These are phyloP conservation scores for Paspalum vaginatum DNA, from an alignment of 176 grass and related monocot species.

Conservation along the genomic window DNA sequence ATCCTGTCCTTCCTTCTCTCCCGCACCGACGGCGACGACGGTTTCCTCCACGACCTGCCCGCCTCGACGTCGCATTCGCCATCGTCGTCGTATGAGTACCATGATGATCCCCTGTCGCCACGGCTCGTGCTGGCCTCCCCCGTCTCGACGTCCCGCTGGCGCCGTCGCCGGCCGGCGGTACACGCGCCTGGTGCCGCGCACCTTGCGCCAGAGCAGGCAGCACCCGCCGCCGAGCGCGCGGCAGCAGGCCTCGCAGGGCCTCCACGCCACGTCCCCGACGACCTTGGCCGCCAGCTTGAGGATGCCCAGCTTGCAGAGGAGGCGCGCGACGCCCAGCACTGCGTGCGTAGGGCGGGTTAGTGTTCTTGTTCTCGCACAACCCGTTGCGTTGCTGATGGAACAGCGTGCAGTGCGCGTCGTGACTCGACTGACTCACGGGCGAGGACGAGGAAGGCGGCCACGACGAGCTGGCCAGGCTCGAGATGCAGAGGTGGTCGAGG, in stretches of 20 bases:
- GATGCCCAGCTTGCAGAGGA: constrained; percentile 44
- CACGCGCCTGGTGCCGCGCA: constrained; percentile 47
- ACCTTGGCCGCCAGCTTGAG: constrained; percentile 48
- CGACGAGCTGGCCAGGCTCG: constrained; percentile 53
- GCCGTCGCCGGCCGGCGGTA: background rate
- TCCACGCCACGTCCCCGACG: constrained; percentile 41
- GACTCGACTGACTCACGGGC: constrained; percentile 27
- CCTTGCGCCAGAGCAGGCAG: constrained; percentile 36
- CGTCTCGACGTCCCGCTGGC: background rate
- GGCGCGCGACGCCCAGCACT: constrained; percentile 38
- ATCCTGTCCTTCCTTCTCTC: constrained; percentile 37
- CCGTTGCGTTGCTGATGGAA: too few species aligned
- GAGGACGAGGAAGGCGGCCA: constrained; percentile 37
- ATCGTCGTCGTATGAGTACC: background rate
- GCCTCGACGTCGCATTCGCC: background rate
- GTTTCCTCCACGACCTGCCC: background rate
- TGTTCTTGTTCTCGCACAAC: too few species aligned
- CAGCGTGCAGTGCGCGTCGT: too few species aligned
- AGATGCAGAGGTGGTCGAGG: constrained; percentile 58
- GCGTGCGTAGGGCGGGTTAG: too few species aligned
- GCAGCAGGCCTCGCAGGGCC: constrained; percentile 23
- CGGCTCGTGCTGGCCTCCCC: background rate
- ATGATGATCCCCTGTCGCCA: background rate
- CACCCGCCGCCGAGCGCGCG: background rate
- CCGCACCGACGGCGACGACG: constrained; percentile 8